Evolutionary conservation across 768 basidiomycete species (phyloP).

Genomic region (Boletellus emodensis): DNA sequence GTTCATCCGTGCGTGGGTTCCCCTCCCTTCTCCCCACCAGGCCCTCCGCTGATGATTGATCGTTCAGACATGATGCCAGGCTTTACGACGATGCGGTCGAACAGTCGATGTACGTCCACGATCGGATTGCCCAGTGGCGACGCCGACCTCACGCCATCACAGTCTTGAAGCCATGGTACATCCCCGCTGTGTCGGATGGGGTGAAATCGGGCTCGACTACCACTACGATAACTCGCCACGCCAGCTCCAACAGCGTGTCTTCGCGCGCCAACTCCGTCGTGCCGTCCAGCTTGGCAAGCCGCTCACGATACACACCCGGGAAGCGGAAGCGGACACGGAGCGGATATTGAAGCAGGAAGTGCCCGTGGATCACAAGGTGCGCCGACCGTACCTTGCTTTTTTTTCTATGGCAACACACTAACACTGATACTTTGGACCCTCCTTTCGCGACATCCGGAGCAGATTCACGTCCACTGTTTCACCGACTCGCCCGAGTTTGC

Average conservation of each 20-base stretch:
- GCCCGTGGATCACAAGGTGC: slow-evolving; percentile 63
- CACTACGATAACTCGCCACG: slow-evolving; percentile 79
- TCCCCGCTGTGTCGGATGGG: slow-evolving; percentile 82
- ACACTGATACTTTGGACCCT: too few species aligned
- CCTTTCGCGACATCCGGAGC: neutral
- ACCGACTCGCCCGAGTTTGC: slow-evolving; percentile 79
- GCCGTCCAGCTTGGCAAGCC: slow-evolving; percentile 72
- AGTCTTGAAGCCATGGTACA: slow-evolving; percentile 75
- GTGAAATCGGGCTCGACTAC: slow-evolving; percentile 85
- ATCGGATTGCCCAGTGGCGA: neutral
- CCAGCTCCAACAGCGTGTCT: slow-evolving; percentile 60
- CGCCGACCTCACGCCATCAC: neutral
- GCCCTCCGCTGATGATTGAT: neutral
- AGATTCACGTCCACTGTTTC: slow-evolving; percentile 89
- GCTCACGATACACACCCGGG: slow-evolving; percentile 81
- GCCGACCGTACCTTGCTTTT: too few species aligned
- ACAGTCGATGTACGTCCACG: slow-evolving; percentile 51
- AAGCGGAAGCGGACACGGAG: slow-evolving; percentile 82
- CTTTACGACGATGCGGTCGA: slow-evolving; percentile 67
- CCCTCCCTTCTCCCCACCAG: neutral
- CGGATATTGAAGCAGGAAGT: slow-evolving; percentile 72
- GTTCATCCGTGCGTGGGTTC: slow-evolving; percentile 61
- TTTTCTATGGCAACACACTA: too few species aligned
- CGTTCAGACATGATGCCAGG: slow-evolving; percentile 65
- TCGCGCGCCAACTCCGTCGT: slow-evolving; percentile 61